These are phyloP conservation scores for Talaromyces borbonicus DNA, from an alignment of 495 filamentous ascomycete species.

Conservation along the genomic window DNA sequence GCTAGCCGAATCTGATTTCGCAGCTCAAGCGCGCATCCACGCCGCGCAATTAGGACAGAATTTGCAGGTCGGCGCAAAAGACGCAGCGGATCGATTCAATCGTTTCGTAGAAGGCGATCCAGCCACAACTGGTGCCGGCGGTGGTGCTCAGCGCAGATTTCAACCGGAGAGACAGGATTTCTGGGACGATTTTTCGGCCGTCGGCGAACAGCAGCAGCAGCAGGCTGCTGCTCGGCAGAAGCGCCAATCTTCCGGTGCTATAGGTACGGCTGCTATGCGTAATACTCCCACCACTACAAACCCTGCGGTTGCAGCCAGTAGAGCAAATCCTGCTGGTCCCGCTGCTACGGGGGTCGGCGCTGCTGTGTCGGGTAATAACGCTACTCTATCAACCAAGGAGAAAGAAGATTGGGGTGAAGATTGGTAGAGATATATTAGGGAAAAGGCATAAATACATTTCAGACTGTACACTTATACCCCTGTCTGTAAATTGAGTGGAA, in stretches of 20 bases:
- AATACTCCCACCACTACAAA: conserved; percentile 12
- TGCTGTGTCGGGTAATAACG: no score
- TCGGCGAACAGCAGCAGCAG: conserved; percentile 43
- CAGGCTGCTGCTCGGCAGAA: conserved; percentile 32
- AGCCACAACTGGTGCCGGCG: conserved; percentile 8
- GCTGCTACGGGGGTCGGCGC: conserved; percentile 22
- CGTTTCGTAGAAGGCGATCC: conserved; percentile 68
- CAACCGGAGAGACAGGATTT: conserved; percentile 72
- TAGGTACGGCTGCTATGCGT: conserved; percentile 64
- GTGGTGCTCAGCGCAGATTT: conserved; percentile 8
- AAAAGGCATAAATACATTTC: conserved; percentile 6
- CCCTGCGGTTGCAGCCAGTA: conserved; percentile 16
- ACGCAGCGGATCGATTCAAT: conserved; percentile 65
- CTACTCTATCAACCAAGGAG: conserved; percentile 20
- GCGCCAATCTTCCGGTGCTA: conserved; percentile 37
- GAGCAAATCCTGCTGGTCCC: conserved; percentile 24
- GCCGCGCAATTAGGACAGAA: conserved; percentile 57
- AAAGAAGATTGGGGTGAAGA: conserved; percentile 60
- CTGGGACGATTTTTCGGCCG: conserved; percentile 70
- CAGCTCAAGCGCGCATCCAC: conserved; percentile 65
- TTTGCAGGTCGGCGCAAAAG: conserved; percentile 55
- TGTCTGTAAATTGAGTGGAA: background rate
- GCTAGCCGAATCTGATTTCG: conserved; percentile 81
- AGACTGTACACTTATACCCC: background rate
- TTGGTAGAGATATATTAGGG: conserved; percentile 33